phyloP scores from a whole-genome alignment of 1,284 basidiomycete genomes.

The Malassezia sympodialis region DNA sequence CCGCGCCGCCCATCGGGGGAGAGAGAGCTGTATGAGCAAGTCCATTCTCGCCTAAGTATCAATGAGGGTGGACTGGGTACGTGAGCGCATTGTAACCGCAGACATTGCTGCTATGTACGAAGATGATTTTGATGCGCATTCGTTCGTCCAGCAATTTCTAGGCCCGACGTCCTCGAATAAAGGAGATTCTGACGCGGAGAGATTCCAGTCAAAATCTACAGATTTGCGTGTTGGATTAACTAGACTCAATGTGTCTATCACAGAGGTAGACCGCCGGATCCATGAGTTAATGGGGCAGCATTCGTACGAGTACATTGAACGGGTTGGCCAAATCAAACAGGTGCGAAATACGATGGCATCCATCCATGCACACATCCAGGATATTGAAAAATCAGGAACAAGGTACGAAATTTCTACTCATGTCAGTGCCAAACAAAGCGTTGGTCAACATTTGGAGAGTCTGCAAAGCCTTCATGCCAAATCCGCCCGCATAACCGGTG shows the following conservation, averaged over 20 bases:
- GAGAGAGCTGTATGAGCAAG: background rate
- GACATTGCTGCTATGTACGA: slow-evolving; percentile 4
- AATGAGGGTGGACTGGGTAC: background rate
- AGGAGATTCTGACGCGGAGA: background rate
- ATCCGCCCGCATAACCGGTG: background rate
- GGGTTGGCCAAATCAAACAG: background rate
- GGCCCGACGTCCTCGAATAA: background rate
- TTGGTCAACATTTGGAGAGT: background rate
- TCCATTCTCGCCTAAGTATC: background rate
- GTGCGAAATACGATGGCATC: background rate
- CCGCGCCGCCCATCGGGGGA: background rate
- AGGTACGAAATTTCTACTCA: background rate
- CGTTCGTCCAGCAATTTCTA: slow-evolving; percentile 10
- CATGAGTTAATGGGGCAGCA: slow-evolving; percentile 10
- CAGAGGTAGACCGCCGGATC: slow-evolving; percentile 13
- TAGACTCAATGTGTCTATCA: slow-evolving; percentile 10
- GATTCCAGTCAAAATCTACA: background rate
- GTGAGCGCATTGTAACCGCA: background rate
- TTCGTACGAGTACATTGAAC: background rate
- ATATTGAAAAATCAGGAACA: background rate
- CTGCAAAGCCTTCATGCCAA: background rate
- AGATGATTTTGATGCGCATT: slow-evolving; percentile 11
- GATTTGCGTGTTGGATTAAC: slow-evolving; percentile 14
- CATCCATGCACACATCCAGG: background rate
- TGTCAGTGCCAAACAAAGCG: slow-evolving; percentile 3